A percentile compares a stretch with the other conserved stretches of the same genome.
phyloP scores from a whole-genome alignment of 2,329 filamentous ascomycete species.

The Epichloe bromicola region DNA sequence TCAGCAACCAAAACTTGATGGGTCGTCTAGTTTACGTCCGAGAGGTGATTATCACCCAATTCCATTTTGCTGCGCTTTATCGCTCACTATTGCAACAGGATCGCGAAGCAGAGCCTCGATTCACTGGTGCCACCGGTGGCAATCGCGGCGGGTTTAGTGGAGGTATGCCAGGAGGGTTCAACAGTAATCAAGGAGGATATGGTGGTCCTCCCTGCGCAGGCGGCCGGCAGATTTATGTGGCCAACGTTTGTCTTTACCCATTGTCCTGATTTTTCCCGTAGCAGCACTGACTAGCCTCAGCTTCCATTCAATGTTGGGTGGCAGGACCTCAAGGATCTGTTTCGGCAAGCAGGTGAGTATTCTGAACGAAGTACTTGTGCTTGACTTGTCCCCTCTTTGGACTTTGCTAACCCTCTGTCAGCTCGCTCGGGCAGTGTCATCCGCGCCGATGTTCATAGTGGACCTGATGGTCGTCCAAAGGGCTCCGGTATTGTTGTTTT shows the following conservation, averaged over 20 bases:
- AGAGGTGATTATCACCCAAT: slow-evolving; percentile 51
- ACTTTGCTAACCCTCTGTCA: slow-evolving; percentile 9
- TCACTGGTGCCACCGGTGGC: slow-evolving; percentile 60
- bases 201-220: slow-evolving; percentile 34
- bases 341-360: slow-evolving; percentile 86
- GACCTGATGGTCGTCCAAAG: slow-evolving; percentile 85
- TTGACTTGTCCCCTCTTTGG: background rate
- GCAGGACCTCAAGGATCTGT: slow-evolving; percentile 98
- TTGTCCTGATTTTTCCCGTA: background rate
- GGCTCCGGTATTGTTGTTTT: slow-evolving; percentile 96
- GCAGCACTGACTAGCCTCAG: slow-evolving; percentile 33
- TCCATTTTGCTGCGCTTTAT: background rate
- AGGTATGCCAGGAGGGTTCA: slow-evolving; percentile 37
- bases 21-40: slow-evolving; percentile 96
- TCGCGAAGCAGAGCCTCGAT: slow-evolving; percentile 94
- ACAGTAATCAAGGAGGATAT: slow-evolving; percentile 38
- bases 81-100: slow-evolving; percentile 43
- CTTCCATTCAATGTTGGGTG: slow-evolving; percentile 95
- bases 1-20: slow-evolving; percentile 99
- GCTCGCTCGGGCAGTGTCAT: slow-evolving; percentile 64
- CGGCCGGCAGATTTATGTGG: slow-evolving; percentile 88
- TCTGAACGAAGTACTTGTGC: background rate
- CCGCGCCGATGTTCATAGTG: slow-evolving; percentile 87
- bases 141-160: slow-evolving; percentile 50
- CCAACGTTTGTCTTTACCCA: slow-evolving; percentile 72